Conservation (phyloP, 306 rosid species). For the Cicer bijugum region DNA sequence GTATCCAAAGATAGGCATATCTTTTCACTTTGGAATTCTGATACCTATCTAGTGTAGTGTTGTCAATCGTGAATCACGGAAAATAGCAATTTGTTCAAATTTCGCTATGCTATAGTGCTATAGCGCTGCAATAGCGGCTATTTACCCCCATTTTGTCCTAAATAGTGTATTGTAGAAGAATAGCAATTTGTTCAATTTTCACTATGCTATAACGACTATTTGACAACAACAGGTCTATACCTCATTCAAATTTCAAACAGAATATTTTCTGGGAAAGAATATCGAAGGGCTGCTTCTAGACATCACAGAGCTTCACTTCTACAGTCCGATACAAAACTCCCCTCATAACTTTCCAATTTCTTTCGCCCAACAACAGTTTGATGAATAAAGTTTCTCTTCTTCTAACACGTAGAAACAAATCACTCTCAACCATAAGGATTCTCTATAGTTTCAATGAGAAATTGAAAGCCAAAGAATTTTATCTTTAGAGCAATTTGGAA, state of each 20-base stretch:
- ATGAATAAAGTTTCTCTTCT: slow-evolving; percentile 5
- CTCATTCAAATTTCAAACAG: slow-evolving; percentile 26
- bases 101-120: too few relatives aligned
- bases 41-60: neutral
- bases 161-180: too few relatives aligned
- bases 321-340: neutral
- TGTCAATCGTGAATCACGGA: too few relatives aligned
- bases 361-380: slow-evolving; percentile 8
- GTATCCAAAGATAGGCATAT: neutral
- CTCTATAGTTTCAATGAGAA: neutral
- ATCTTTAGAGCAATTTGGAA: neutral
- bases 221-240: neutral
- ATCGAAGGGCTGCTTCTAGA: neutral
- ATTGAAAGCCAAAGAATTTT: neutral
- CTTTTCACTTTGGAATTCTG: neutral
- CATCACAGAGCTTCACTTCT: slow-evolving; percentile 8
- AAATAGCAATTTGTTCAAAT: too few relatives aligned
- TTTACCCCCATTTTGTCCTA: too few relatives aligned
- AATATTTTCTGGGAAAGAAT: neutral
- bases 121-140: too few relatives aligned
- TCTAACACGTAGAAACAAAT: slow-evolving; percentile 12
- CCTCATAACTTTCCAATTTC: neutral
- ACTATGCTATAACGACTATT: too few relatives aligned
- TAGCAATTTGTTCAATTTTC: too few relatives aligned
- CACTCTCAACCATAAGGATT: neutral